Evolutionary conservation across 129 eudicot genomes (phyloP), one percentile per base, ranked within the genome.

Genomic region (Escallonia herrerae): DNA sequence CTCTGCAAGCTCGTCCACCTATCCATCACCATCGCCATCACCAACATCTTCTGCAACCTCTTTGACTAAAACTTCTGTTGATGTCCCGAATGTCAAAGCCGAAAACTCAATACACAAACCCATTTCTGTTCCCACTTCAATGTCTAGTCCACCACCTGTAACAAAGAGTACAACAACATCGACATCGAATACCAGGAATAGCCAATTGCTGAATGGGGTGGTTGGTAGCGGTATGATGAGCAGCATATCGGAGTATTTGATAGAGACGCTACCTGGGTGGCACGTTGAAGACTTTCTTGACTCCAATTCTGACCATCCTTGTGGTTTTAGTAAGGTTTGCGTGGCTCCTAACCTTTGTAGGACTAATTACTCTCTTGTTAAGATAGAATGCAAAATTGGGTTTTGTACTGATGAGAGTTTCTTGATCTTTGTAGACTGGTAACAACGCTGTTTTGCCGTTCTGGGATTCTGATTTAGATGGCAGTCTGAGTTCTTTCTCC

Each of bases 221-320:
- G 76, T 45, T 61, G 57, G 43, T 46, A 12, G 80, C 51, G 76
- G 75, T 4, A 71, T 83, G 0, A 58, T 83, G 0, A 84, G 93
- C 66, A 87, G 95, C 67, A 85, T 91, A 69, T 87, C 97, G 13
- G 96, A 91, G 83, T 87, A 91, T 45, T 83, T 91, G 89, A 82
- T 84, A 6, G 96, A 91, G 41, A 91, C 38, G 82, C 58, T 91
- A 38, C 97, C 97, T 0, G 97, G 97, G 5, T 91, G 96, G 95
- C 97, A 87, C 46, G 90, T 91, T 53, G 97, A 87, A 46, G 97
- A 91, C 56, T 79, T 87, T 59, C 86, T 87, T 63, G 86, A 84
- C 79, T 65, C 75, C 10, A 71, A 87, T 39, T 52, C 89, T 48
- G 4, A 38, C 33, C 13, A 12, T 4, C 70, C 77, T 38, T 42